Percentiles rank a stretch among this genome's conserved stretches.
Conservation (phyloP, 306 rosid species). For the Dryas drummondii region DNA sequence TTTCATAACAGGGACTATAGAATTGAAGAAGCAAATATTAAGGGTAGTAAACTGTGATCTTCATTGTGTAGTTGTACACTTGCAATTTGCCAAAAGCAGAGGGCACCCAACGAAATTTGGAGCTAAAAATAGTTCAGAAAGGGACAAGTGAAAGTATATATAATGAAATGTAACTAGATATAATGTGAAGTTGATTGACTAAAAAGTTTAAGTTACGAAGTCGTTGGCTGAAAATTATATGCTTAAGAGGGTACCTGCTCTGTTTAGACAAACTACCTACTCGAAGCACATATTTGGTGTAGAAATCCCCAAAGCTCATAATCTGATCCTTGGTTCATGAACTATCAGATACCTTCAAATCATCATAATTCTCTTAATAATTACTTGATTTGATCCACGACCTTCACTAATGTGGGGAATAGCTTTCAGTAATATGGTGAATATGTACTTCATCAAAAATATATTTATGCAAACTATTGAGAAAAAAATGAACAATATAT, state of each 20-base stretch:
- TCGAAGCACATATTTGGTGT: background rate
- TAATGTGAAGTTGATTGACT: background rate
- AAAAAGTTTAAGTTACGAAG: background rate
- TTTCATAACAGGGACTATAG: background rate
- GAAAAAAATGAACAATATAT: background rate
- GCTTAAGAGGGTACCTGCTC: background rate
- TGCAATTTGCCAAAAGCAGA: background rate
- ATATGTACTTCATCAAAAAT: no score
- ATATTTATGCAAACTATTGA: background rate
- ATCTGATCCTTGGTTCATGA: background rate
- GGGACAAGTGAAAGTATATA: background rate
- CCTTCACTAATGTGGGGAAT: background rate
- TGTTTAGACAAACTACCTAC: slow-evolving; percentile 12
- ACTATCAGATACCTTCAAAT: background rate
- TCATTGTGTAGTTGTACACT: background rate
- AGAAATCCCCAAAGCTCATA: background rate
- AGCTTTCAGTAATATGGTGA: background rate
- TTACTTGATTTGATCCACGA: background rate
- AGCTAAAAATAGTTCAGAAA: slow-evolving; percentile 2
- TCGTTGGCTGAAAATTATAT: background rate
- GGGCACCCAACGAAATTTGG: background rate
- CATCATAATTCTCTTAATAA: background rate
- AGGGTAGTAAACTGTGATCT: background rate
- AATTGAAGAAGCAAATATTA: background rate
- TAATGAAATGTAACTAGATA: background rate